These are phyloP conservation scores for Pneumocystis murina DNA, from an alignment of 1,139 yeast species.

Conservation along the genomic window DNA sequence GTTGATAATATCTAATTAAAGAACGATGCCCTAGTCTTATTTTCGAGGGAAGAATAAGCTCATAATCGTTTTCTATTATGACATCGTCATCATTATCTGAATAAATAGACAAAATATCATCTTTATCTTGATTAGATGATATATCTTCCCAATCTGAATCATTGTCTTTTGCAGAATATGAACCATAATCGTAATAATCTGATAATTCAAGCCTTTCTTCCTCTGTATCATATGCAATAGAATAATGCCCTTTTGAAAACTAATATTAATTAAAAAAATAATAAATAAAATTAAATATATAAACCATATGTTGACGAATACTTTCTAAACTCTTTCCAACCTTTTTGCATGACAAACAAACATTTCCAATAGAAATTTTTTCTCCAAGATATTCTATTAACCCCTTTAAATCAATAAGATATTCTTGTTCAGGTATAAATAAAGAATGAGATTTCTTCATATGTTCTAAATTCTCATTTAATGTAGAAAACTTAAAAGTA, in stretches of 20 bases:
- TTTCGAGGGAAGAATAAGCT: conserved; percentile 59
- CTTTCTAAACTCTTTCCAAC: conserved; percentile 76
- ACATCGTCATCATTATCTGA: conserved; percentile 23
- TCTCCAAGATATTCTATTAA: conserved; percentile 62
- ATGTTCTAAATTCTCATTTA: conserved; percentile 57
- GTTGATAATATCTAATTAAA: conserved; percentile 70
- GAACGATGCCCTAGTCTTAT: conserved; percentile 88
- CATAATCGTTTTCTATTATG: conserved; percentile 45
- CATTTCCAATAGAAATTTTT: conserved; percentile 69
- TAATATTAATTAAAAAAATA: not conserved
- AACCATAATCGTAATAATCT: conserved; percentile 72
- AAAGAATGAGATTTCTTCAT: conserved; percentile 70
- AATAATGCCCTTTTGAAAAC: conserved; percentile 65
- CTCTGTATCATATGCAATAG: conserved; percentile 72
- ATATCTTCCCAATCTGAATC: conserved; percentile 29
- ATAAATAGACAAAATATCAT: conserved; percentile 21
- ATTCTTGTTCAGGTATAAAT: conserved; percentile 69
- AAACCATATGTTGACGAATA: conserved; percentile 70
- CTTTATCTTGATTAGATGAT: conserved; percentile 37
- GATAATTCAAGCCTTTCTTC: conserved; percentile 69
- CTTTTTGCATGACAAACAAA: conserved; percentile 69
- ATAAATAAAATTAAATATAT: not conserved
- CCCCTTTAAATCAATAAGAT: conserved; percentile 54
- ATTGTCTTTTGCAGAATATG: conserved; percentile 26
- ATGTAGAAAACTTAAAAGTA: conserved; percentile 18